Conservation (phyloP, 371 early-diverging fungal species). For the Capillidium rhysosporum region DNA sequence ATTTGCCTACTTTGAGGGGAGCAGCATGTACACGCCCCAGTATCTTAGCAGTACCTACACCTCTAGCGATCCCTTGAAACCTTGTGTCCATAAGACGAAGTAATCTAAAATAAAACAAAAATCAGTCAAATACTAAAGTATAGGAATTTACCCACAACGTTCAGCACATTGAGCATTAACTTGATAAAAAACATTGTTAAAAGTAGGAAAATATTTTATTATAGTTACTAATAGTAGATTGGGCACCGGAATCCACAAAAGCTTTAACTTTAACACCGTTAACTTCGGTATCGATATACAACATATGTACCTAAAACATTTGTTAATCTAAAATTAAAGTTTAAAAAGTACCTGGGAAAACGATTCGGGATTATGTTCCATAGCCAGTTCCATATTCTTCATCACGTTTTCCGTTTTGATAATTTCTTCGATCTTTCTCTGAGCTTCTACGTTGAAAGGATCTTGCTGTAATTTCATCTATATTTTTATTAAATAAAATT, state of each 20-base stretch:
- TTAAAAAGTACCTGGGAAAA: slow-evolving; percentile 43
- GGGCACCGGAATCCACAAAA: slow-evolving; percentile 94
- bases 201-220: background rate
- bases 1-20: slow-evolving; percentile 52
- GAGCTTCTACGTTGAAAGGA: slow-evolving; percentile 79
- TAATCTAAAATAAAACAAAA: slow-evolving; percentile 21
- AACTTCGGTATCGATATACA: slow-evolving; percentile 75
- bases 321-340: slow-evolving; percentile 2
- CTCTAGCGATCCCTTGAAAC: slow-evolving; percentile 79
- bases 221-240: slow-evolving; percentile 86
- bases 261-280: slow-evolving; percentile 79
- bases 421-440: slow-evolving; percentile 73
- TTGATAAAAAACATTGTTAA: slow-evolving; percentile 10
- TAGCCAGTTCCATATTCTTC: slow-evolving; percentile 68
- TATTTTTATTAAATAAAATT: background rate
- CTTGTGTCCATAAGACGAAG: slow-evolving; percentile 80
- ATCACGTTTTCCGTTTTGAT: slow-evolving; percentile 73
- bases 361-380: slow-evolving; percentile 90
- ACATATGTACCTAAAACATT: slow-evolving; percentile 51
- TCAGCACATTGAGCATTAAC: slow-evolving; percentile 72
- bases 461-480: slow-evolving; percentile 37
- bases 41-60: slow-evolving; percentile 91
- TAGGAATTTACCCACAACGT: slow-evolving; percentile 33
- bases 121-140: slow-evolving; percentile 1
- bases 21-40: slow-evolving; percentile 84